Conservation (phyloP, 2,329 filamentous ascomycete genomes). For the Verticillium nonalfalfae region DNA sequence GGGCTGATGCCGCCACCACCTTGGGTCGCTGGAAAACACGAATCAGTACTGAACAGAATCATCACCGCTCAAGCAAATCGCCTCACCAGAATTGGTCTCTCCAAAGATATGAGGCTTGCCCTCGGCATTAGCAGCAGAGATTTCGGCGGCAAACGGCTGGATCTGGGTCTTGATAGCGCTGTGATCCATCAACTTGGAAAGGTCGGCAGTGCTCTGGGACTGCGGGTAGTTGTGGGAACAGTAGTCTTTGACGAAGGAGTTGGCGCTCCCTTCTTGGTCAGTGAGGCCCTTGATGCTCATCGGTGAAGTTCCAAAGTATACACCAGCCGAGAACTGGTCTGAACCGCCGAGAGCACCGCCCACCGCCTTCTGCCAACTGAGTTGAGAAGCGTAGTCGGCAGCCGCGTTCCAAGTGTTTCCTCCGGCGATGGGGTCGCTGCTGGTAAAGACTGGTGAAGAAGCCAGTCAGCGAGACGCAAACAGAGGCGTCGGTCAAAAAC, state of each 20-base stretch:
- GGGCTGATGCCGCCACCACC: conserved; percentile 31
- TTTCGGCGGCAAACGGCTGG: conserved; percentile 25
- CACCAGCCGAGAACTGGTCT: conserved; percentile 23
- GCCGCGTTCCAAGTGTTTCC: conserved; percentile 21
- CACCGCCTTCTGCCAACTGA: conserved; percentile 24
- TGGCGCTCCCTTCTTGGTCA: background rate
- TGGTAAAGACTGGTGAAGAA: conserved; percentile 3
- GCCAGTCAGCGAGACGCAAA: background rate
- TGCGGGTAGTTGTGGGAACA: conserved; percentile 40
- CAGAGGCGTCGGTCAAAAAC: conserved; percentile 7
- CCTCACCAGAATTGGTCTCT: conserved; percentile 36
- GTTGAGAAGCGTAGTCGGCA: conserved; percentile 22
- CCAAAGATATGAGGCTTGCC: conserved; percentile 34
- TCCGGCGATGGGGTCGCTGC: conserved; percentile 15
- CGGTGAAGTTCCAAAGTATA: conserved; percentile 23
- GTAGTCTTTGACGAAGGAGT: conserved; percentile 29
- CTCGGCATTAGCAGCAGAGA: conserved; percentile 24
- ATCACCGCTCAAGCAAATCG: too few species aligned
- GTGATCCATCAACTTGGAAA: conserved; percentile 34
- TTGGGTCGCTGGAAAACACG: conserved; percentile 20
- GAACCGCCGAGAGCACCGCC: conserved; percentile 18
- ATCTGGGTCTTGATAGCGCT: conserved; percentile 29
- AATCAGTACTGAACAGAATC: background rate
- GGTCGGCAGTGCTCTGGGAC: conserved; percentile 22
- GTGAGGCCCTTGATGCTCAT: conserved; percentile 25